Evolutionary conservation across 2,329 filamentous ascomycete species (phyloP).

Genomic region (Cadophora luteo-olivacea): DNA sequence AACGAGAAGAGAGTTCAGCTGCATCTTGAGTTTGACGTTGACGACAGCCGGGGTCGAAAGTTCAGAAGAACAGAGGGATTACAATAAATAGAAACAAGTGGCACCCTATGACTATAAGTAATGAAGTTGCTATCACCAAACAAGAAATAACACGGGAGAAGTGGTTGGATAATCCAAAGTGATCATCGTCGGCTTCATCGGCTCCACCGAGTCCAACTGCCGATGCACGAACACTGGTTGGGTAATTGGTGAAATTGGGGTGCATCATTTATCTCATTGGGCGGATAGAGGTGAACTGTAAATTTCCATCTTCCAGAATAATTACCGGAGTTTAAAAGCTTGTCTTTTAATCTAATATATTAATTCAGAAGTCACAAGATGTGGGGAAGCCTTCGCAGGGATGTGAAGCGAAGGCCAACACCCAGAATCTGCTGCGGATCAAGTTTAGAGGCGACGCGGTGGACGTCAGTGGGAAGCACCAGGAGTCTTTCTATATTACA

Average conservation of each 20-base stretch:
- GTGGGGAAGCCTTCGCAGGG: neutral
- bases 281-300: neutral
- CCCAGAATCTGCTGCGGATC: neutral
- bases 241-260: neutral
- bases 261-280: neutral
- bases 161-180: neutral
- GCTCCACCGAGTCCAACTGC: neutral
- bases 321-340: neutral
- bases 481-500: no score
- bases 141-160: neutral
- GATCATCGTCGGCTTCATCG: neutral
- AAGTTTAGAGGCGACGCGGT: neutral
- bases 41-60: neutral
- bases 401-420: neutral
- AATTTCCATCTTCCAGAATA: neutral
- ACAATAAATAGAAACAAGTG: neutral
- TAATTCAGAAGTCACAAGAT: neutral
- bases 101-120: neutral
- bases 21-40: conserved; percentile 13
- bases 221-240: neutral
- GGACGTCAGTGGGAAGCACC: no score
- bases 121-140: neutral
- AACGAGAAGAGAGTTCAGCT: conserved; percentile 1
- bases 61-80: neutral
- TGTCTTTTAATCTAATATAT: neutral